phyloP scores from a whole-genome alignment of 2,329 filamentous ascomycete species.

The Aspergillus chevalieri region DNA sequence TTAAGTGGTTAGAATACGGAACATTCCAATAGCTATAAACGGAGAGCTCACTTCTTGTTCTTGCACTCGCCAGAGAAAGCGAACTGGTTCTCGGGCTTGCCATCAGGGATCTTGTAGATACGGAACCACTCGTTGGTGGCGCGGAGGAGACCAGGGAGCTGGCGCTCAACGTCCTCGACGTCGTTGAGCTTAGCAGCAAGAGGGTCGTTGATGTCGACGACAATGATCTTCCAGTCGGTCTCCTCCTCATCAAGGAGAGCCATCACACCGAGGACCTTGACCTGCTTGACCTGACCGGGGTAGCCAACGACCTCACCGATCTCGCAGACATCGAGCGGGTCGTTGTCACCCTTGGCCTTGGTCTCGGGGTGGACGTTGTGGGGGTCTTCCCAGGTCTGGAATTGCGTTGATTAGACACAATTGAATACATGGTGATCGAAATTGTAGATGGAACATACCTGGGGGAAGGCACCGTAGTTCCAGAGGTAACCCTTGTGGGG shows the following conservation, averaged over 20 bases:
- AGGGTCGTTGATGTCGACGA: constrained; percentile 97
- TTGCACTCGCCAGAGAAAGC: constrained; percentile 99
- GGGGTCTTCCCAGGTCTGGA: constrained; percentile 97
- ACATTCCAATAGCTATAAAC: background rate
- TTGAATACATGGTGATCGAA: background rate
- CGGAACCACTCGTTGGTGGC: constrained; percentile 99
- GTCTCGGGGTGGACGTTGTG: constrained; percentile 94
- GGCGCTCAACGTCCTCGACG: constrained; percentile 96
- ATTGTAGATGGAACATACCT: constrained; percentile 53
- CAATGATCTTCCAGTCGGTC: constrained; percentile 99
- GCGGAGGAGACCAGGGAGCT: constrained; percentile 90
- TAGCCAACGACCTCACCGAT: constrained; percentile 97
- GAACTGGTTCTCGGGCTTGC: constrained; percentile 99
- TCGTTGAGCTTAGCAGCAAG: constrained; percentile 95
- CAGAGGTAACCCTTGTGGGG: constrained; percentile 99
- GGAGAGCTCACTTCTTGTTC: constrained; percentile 75
- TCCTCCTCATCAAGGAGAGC: constrained; percentile 98
- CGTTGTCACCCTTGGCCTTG: constrained; percentile 99
- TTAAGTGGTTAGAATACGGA: constrained; percentile 9
- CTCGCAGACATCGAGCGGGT: constrained; percentile 98
- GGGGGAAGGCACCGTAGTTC: constrained; percentile 99
- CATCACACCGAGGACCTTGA: constrained; percentile 99
- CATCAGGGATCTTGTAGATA: constrained; percentile 99
- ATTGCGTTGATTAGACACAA: background rate
- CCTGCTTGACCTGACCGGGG: constrained; percentile 95